phyloP scores from a whole-genome alignment of 1,284 basidiomycete species.

The Xerocomus alliaceus region DNA sequence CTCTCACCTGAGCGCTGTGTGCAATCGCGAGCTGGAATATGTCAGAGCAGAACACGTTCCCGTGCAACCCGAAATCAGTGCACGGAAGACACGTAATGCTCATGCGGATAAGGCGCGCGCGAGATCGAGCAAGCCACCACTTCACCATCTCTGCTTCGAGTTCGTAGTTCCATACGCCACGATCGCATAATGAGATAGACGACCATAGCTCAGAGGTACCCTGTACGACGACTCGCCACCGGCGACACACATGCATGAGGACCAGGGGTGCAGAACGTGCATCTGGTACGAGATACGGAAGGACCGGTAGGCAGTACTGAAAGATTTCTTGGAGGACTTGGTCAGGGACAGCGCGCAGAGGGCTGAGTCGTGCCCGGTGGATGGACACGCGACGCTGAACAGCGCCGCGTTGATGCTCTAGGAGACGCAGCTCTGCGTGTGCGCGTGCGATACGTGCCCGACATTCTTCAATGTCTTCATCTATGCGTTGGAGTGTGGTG shows the following conservation, averaged over 20 bases:
- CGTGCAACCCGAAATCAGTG: slow-evolving; percentile 27
- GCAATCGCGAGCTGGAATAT: slow-evolving; percentile 30
- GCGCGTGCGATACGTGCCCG: slow-evolving; percentile 21
- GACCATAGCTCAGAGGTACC: slow-evolving; percentile 40
- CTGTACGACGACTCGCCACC: slow-evolving; percentile 37
- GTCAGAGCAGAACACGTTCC: slow-evolving; percentile 17
- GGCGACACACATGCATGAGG: slow-evolving; percentile 41
- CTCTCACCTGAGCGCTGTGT: slow-evolving; percentile 28
- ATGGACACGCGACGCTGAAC: slow-evolving; percentile 25
- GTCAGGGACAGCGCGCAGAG: slow-evolving; percentile 36
- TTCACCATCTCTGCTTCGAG: slow-evolving; percentile 35
- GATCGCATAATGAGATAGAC: slow-evolving; percentile 34
- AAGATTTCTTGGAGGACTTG: slow-evolving; percentile 43
- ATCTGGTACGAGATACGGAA: slow-evolving; percentile 30
- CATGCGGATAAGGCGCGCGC: slow-evolving; percentile 32
- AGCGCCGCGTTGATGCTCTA: slow-evolving; percentile 27
- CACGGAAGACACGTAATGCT: slow-evolving; percentile 28
- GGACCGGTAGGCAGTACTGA: slow-evolving; percentile 32
- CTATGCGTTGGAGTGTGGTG: slow-evolving; percentile 19
- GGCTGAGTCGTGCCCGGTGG: slow-evolving; percentile 38
- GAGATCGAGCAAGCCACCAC: slow-evolving; percentile 29
- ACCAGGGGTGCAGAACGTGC: slow-evolving; percentile 32
- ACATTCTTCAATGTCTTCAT: slow-evolving; percentile 23
- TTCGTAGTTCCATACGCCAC: slow-evolving; percentile 38
- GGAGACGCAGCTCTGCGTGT: slow-evolving; percentile 23